Base-by-base conservation (phyloP, 1,284 basidiomycete genomes). In the Clitocybe nebularis region DNA sequence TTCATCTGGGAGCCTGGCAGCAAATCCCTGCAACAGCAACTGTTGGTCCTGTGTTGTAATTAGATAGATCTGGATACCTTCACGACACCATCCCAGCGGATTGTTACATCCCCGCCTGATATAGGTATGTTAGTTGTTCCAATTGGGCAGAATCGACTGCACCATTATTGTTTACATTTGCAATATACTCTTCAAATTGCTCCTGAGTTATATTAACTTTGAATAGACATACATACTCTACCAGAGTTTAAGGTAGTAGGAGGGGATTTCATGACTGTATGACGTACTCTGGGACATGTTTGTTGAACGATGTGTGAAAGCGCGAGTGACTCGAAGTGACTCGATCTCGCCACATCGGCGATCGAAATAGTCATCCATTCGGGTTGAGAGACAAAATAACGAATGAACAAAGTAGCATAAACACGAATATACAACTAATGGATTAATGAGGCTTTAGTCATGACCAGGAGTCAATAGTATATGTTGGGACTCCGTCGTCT, bases 191-290 rank as follows among this genome's bases (percentile, higher is more conserved):
- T 26, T 74, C 51, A 33, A 82, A 66, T 39, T 71, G 56, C 1
- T 67, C 68, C 23, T 61, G 36, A n/a, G 69, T 57, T 39, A 67
- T 73, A 32, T 45, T 42, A 7, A 72, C 60, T 55, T 80, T 80
- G 66, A 81, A 81, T n/a, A 77, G 68, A 32, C 81, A 71, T 47
- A 81, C 79, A 56, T 69, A 79, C 48, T 61, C 75, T 77, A 50
- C 30, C 14, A 37, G n/a, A 1, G 39, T 41, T 21, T 39, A n/a
- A 41, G 24, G 23, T 16, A 16, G n/a, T 17, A 17, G 13, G 2
- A 7, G 8, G 22, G 21, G 4, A 13, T 21, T 11, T 3, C 17
- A 4, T 2, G 38, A 41, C 34, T 5, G 28, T 4, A 16, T 9
- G 23, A 44, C 54, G 19, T 46, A 55, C 53, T 57, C 17, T 44